Conservation (phyloP, 2,329 filamentous ascomycete species). For the Aureobasidium sp. region DNA sequence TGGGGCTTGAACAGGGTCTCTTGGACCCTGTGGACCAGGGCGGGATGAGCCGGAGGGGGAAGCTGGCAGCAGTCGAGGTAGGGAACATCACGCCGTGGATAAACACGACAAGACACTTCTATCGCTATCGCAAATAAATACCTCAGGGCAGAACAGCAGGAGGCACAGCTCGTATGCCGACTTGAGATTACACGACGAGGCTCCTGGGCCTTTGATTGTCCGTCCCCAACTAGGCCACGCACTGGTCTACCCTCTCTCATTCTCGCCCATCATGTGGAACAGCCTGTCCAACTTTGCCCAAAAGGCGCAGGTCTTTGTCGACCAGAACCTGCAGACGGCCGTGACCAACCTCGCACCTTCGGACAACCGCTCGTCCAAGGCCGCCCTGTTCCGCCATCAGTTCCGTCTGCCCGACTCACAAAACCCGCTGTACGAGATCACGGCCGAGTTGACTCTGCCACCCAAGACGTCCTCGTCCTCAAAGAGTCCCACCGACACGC, state of each 20-base stretch:
- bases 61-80: background rate
- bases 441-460: conserved; percentile 84
- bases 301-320: conserved; percentile 92
- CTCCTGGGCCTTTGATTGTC: conserved; percentile 2
- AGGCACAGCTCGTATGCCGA: background rate
- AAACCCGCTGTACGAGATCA: conserved; percentile 91
- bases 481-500: conserved; percentile 21
- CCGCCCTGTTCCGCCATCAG: conserved; percentile 87
- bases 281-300: conserved; percentile 77
- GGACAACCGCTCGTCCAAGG: conserved; percentile 80
- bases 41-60: conserved; percentile 7
- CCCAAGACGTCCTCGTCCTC: conserved; percentile 38
- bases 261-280: conserved; percentile 46
- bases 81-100: background rate
- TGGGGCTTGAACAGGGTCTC: background rate
- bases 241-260: background rate
- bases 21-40: background rate
- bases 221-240: background rate
- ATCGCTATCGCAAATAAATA: background rate
- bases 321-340: conserved; percentile 62
- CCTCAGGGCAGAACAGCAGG: background rate
- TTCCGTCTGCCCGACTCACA: conserved; percentile 92
- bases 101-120: background rate
- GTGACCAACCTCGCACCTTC: conserved; percentile 56
- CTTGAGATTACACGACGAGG: background rate